Percentiles rank a stretch among this genome's conserved stretches.
phyloP scores from a whole-genome alignment of 192 early-diverging fungal genomes.

The Pecoramyces ruminantium region DNA sequence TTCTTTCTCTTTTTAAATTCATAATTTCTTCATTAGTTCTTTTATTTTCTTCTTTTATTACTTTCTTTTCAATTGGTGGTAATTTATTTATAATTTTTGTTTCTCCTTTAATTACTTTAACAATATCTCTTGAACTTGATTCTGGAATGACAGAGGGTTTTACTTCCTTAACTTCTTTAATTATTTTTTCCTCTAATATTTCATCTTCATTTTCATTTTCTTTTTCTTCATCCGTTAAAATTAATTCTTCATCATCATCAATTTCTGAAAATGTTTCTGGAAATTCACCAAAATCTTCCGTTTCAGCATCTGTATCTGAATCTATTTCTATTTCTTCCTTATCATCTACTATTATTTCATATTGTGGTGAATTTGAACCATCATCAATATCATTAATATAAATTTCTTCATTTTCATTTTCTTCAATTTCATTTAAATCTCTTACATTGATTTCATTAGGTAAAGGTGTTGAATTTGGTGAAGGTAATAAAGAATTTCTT shows the following conservation, averaged over 20 bases:
- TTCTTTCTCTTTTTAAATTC: neutral
- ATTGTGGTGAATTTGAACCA: neutral
- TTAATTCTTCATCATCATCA: neutral
- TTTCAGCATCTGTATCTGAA: neutral
- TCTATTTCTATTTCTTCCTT: neutral
- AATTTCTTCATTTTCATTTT: neutral
- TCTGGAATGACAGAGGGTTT: neutral
- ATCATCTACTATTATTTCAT: neutral
- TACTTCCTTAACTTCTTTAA: neutral
- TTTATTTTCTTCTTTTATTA: neutral
- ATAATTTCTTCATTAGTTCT: neutral
- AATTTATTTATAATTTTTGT: neutral
- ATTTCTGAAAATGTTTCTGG: neutral
- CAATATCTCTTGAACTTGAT: neutral
- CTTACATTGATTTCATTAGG: neutral
- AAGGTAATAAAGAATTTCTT: neutral
- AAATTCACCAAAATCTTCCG: too few relatives aligned
- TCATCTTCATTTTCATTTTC: neutral
- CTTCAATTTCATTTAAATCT: neutral
- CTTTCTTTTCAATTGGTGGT: neutral
- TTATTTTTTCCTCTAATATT: neutral
- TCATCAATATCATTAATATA: neutral
- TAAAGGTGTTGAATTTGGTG: neutral
- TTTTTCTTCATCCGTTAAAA: neutral
- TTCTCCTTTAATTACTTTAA: neutral